phyloP scores from a whole-genome alignment of 2,329 filamentous ascomycete species.

The Exophiala calicioides region DNA sequence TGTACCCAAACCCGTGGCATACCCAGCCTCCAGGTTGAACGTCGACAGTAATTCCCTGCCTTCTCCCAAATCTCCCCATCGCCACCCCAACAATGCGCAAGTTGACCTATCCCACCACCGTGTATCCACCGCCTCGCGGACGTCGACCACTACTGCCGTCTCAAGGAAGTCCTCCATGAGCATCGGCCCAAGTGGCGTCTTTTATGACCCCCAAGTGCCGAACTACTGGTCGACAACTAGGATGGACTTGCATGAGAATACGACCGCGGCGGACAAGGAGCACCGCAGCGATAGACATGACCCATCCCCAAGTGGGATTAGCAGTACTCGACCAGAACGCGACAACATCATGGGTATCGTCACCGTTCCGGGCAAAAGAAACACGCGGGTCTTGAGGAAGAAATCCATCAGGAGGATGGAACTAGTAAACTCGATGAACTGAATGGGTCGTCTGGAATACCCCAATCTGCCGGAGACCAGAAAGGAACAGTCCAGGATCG shows the following conservation, averaged over 20 bases:
- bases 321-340: constrained; percentile 1
- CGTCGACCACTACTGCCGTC: neutral
- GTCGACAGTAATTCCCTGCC: no score
- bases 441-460: no score
- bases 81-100: constrained; percentile 14
- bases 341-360: constrained; percentile 22
- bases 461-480: no score
- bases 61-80: constrained; percentile 13
- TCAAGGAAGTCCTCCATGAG: constrained; percentile 13
- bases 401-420: constrained; percentile 17
- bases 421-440: no score
- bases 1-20: constrained; percentile 7
- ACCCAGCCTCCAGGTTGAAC: neutral
- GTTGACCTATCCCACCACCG: constrained; percentile 12
- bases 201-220: constrained; percentile 23
- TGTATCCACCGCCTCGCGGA: neutral
- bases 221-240: constrained; percentile 22
- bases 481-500: no score
- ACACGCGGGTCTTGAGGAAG: constrained; percentile 20
- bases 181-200: constrained; percentile 16
- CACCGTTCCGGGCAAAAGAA: constrained; percentile 23
- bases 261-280: neutral
- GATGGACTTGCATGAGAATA: constrained; percentile 8
- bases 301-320: neutral
- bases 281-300: neutral